phyloP scores from a whole-genome alignment of 148 eudicot genomes.

The Cornus kousa region DNA sequence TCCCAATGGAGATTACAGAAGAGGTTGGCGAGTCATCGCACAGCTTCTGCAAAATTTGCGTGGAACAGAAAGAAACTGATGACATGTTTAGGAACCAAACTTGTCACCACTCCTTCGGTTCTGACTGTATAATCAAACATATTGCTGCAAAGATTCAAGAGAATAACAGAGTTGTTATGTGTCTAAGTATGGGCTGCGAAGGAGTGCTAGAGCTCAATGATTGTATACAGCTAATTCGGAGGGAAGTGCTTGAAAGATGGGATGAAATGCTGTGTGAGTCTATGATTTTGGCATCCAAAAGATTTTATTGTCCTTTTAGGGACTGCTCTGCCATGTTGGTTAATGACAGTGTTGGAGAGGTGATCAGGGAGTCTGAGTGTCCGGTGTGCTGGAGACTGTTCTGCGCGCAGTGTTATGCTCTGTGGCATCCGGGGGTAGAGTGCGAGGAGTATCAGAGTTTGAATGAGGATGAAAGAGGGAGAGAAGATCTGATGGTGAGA shows the following conservation, averaged over 20 bases:
- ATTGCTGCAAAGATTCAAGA: constrained; percentile 33
- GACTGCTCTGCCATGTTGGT: constrained; percentile 54
- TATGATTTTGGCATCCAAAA: constrained; percentile 29
- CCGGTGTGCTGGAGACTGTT: constrained; percentile 52
- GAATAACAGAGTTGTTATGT: constrained; percentile 11
- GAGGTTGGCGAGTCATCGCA: background rate
- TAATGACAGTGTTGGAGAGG: constrained; percentile 16
- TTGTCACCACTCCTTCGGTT: constrained; percentile 55
- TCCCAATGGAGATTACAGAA: background rate
- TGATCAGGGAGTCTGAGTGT: constrained; percentile 34
- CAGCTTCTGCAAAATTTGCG: constrained; percentile 51
- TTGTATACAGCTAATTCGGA: constrained; percentile 26
- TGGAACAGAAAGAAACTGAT: constrained; percentile 34
- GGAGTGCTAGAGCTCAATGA: constrained; percentile 20
- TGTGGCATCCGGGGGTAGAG: constrained; percentile 52
- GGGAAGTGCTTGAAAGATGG: constrained; percentile 40
- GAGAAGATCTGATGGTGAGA: constrained; percentile 48
- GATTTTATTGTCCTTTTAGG: constrained; percentile 53
- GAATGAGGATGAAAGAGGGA: constrained; percentile 36
- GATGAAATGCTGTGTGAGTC: constrained; percentile 51
- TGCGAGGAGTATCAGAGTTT: constrained; percentile 51
- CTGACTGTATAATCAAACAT: constrained; percentile 38
- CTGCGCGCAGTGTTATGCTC: constrained; percentile 50
- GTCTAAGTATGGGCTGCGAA: constrained; percentile 35
- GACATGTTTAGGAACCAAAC: constrained; percentile 30